phyloP scores from a whole-genome alignment of 768 basidiomycete genomes.

The Tephrocybe sp. region DNA sequence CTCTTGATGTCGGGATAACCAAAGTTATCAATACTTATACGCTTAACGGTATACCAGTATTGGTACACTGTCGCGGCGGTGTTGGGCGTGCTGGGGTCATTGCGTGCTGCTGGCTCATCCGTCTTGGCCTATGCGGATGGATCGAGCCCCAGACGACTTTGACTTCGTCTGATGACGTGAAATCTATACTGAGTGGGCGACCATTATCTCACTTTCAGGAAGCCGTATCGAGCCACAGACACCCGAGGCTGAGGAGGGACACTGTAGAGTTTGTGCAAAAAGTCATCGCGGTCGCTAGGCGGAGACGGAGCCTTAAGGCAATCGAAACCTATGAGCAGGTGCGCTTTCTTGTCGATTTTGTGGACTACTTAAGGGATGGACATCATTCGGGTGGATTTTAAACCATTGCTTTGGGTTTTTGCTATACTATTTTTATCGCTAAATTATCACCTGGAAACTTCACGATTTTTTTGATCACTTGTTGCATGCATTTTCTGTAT shows the following conservation, averaged over 20 bases:
- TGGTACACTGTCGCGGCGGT: conserved; percentile 93
- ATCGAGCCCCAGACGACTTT: conserved; percentile 25
- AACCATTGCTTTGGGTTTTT: neutral
- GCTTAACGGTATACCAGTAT: conserved; percentile 64
- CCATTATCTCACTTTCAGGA: neutral
- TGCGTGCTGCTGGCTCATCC: conserved; percentile 90
- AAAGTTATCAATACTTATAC: conserved; percentile 73
- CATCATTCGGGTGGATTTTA: neutral
- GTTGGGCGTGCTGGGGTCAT: conserved; percentile 92
- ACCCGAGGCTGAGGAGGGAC: conserved; percentile 29
- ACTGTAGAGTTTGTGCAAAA: conserved; percentile 70
- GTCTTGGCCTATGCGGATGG: conserved; percentile 87
- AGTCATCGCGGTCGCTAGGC: conserved; percentile 70
- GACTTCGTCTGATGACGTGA: too few species aligned
- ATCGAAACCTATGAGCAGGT: conserved; percentile 96
- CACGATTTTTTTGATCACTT: too few species aligned
- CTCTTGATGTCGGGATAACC: conserved; percentile 66
- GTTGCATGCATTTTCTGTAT: too few species aligned
- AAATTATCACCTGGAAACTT: conserved; percentile 10
- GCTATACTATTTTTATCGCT: conserved; percentile 8
- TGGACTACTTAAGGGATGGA: conserved; percentile 52
- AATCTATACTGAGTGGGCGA: neutral
- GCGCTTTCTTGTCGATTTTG: conserved; percentile 74
- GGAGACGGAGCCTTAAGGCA: conserved; percentile 82
- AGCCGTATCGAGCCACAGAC: too few species aligned